Base-by-base conservation (phyloP, 805 yeast species). In the Candida khao-thaluensis region DNA sequence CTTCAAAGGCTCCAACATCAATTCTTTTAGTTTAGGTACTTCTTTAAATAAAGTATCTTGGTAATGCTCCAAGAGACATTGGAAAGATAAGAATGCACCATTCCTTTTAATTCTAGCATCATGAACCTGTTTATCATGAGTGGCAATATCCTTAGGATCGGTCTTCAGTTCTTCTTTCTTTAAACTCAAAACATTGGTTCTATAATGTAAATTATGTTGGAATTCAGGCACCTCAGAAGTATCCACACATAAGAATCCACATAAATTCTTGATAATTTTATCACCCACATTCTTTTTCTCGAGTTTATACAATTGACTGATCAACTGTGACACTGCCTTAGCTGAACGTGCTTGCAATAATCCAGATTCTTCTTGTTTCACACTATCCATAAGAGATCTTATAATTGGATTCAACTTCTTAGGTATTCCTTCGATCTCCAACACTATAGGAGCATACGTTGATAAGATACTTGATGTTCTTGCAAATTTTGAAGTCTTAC, bases 211-310 rank as follows among this genome's bases (percentile, higher is more conserved):
- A 50, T 85, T 85, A 31, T 84, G 81, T 11, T 71, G 69, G 54
- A 87, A 93, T 53, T 88, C 97, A 2, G 99, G 99, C 22, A 91
- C 96, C 56, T 90, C 97, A 3, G 93, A 78, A 0, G 96, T 88
- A 57, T 91, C 99, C 22, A 90, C 96, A 64, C 99, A 93, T 37
- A 93, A 57, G 56, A 91, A 91, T 0, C 91, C 95, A 64, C 96
- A 86, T 40, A 95, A 65, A 54, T 93, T 93, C 57, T 87, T 91
- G 30, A 87, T 78, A 47, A 95, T 84, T 57, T 93, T 93, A 50
- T 87, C 95, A 2, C 91, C 80, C 1, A 91, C 93, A 25, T 80
- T 81, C n/a, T 56, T 58, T 54, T 89, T 88, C 7, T 77, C 79
- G 4, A 62, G 63, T 1, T 56, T 56, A 24, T 78, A 69, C 40